Evolutionary conservation across 805 yeast genomes (phyloP).

Genomic region (Lipomyces starkeyi): DNA sequence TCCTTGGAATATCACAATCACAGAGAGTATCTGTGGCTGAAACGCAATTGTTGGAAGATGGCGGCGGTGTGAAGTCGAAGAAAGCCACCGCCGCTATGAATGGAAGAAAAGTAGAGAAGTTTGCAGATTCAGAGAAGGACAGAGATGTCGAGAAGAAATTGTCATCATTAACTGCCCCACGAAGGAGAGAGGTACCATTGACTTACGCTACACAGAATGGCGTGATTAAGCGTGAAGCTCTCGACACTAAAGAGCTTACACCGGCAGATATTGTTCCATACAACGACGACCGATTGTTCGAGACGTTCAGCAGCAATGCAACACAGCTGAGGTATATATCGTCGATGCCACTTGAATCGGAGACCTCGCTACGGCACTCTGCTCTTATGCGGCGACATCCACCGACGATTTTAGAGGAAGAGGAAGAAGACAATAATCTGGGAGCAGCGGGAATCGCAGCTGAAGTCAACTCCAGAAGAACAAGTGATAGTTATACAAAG

Average conservation of each 20-base stretch:
- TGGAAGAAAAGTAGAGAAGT: neutral
- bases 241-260: neutral
- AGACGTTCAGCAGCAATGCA: constrained; percentile 14
- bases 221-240: neutral
- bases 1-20: constrained; percentile 20
- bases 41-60: neutral
- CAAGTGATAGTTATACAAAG: neutral
- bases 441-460: neutral
- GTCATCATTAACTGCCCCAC: neutral
- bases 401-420: constrained; percentile 17
- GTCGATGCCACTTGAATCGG: neutral
- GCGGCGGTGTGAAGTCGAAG: neutral
- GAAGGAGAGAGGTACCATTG: constrained; percentile 1
- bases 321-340: constrained; percentile 4
- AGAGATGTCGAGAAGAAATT: neutral
- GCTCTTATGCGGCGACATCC: constrained; percentile 1
- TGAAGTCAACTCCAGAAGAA: neutral
- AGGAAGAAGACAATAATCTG: constrained; percentile 4
- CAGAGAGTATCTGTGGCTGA: neutral
- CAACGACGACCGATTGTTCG: neutral
- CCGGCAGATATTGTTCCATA: neutral
- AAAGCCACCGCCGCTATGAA: neutral
- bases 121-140: neutral
- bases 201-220: neutral
- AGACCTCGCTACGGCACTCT: neutral